phyloP scores from a whole-genome alignment of 129 eudicot species.

The Artemisia annua region DNA sequence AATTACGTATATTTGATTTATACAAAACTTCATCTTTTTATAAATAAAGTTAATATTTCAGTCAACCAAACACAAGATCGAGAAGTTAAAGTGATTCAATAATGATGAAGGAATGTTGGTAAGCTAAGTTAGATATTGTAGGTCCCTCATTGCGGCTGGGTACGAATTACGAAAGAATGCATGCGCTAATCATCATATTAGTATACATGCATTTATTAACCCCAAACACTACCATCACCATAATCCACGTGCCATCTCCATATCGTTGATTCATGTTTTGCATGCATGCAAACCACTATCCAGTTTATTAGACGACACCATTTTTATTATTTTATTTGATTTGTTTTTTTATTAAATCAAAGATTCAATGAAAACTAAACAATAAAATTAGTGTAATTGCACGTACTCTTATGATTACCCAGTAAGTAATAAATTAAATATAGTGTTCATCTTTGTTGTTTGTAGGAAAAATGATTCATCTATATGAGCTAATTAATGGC shows the following conservation, averaged over 20 bases:
- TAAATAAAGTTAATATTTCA: background rate
- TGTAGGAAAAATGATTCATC: no score
- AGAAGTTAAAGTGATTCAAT: conserved; percentile 22
- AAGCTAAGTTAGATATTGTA: conserved; percentile 35
- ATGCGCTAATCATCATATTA: conserved; percentile 37
- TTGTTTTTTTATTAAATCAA: no score
- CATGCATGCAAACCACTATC: conserved; percentile 39
- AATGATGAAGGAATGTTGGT: conserved; percentile 28
- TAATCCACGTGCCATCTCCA: conserved; percentile 23
- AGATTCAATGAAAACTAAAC: no score
- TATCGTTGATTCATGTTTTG: conserved; percentile 22
- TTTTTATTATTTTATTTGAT: no score
- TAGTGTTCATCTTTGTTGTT: no score
- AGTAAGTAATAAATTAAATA: no score
- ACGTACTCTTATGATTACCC: no score
- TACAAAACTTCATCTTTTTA: no score
- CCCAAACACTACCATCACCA: conserved; percentile 9
- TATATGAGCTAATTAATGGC: no score
- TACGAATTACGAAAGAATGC: conserved; percentile 34
- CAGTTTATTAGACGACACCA: background rate
- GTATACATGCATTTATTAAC: conserved; percentile 28
- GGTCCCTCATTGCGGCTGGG: conserved; percentile 44
- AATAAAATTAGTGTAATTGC: no score
- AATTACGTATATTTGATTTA: no score
- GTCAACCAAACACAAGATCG: conserved; percentile 21